These are phyloP conservation scores for Thielaviopsis populi DNA, from an alignment of 2,329 filamentous ascomycete genomes.

Conservation along the genomic window DNA sequence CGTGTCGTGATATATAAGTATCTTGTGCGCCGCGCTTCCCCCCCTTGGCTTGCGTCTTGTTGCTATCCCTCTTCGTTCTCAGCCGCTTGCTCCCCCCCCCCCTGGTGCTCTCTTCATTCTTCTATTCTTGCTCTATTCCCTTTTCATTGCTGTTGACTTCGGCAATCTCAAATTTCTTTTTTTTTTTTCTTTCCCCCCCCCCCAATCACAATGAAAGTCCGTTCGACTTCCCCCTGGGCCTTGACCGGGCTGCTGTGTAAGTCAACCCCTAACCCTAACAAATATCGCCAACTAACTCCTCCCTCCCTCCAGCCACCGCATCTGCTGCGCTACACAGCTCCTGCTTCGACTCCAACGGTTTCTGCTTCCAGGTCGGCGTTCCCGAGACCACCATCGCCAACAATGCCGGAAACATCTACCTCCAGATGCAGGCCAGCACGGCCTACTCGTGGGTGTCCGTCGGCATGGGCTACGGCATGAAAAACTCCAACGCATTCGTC, in stretches of 20 bases:
- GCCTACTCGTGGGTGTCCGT: slow-evolving; percentile 42
- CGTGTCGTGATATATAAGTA: background rate
- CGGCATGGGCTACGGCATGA: slow-evolving; percentile 41
- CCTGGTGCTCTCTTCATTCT: background rate
- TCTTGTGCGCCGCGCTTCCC: background rate
- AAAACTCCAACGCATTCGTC: slow-evolving; percentile 44
- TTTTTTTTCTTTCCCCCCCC: background rate
- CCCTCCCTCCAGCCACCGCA: background rate
- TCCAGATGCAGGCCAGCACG: slow-evolving; percentile 43
- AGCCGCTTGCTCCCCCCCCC: background rate
- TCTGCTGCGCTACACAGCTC: slow-evolving; percentile 17
- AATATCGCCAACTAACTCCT: background rate
- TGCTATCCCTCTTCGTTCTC: background rate
- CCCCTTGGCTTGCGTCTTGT: background rate
- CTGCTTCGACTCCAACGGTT: slow-evolving; percentile 29
- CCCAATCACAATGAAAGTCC: slow-evolving; percentile 2
- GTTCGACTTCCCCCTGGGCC: background rate
- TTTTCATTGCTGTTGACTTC: background rate
- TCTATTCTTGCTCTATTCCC: background rate
- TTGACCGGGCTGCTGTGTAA: slow-evolving; percentile 9
- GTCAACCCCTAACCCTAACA: background rate
- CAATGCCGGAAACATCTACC: slow-evolving; percentile 41
- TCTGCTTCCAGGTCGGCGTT: slow-evolving; percentile 43
- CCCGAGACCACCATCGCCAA: slow-evolving; percentile 34
- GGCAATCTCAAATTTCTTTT: background rate